phyloP scores from a whole-genome alignment of 2,329 filamentous ascomycete genomes.

The Truncatella angustata region DNA sequence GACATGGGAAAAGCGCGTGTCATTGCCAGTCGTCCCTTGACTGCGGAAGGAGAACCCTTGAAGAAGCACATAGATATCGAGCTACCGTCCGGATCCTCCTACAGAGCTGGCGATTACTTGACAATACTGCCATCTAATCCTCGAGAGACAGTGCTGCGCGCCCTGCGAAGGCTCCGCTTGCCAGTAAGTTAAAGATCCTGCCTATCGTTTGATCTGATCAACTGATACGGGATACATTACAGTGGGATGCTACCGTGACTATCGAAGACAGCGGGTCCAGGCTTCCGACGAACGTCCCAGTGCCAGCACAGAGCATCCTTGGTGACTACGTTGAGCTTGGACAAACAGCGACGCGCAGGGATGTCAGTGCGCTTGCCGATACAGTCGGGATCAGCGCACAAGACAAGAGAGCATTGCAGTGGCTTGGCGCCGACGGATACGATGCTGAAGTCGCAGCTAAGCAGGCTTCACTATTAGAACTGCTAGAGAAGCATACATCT shows the following conservation, averaged over 20 bases:
- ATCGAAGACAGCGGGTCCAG: constrained; percentile 54
- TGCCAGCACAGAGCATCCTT: constrained; percentile 64
- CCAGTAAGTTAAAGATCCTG: constrained; percentile 30
- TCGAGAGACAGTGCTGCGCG: constrained; percentile 57
- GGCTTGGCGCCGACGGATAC: constrained; percentile 47
- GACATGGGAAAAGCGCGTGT: constrained; percentile 63
- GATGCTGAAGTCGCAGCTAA: constrained; percentile 50
- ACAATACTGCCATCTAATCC: constrained; percentile 72
- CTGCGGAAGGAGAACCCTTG: constrained; percentile 44
- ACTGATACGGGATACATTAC: not conserved
- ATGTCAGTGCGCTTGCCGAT: constrained; percentile 32
- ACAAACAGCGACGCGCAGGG: constrained; percentile 69
- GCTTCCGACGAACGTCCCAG: constrained; percentile 52
- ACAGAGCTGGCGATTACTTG: constrained; percentile 74
- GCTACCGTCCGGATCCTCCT: constrained; percentile 63
- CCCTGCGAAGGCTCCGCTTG: constrained; percentile 63
- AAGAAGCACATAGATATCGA: constrained; percentile 69
- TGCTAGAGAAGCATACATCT: constrained; percentile 62
- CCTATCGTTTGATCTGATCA: not conserved
- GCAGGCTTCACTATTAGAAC: constrained; percentile 63
- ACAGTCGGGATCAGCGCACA: constrained; percentile 18
- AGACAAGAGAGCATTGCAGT: constrained; percentile 37
- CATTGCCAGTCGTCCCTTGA: constrained; percentile 50
- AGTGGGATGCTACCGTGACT: constrained; percentile 65
- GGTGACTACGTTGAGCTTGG: constrained; percentile 71